A percentile compares a stretch with the other conserved stretches of the same genome.
Evolutionary conservation across 805 yeast genomes (phyloP).

Genomic region (Candida boidinii): DNA sequence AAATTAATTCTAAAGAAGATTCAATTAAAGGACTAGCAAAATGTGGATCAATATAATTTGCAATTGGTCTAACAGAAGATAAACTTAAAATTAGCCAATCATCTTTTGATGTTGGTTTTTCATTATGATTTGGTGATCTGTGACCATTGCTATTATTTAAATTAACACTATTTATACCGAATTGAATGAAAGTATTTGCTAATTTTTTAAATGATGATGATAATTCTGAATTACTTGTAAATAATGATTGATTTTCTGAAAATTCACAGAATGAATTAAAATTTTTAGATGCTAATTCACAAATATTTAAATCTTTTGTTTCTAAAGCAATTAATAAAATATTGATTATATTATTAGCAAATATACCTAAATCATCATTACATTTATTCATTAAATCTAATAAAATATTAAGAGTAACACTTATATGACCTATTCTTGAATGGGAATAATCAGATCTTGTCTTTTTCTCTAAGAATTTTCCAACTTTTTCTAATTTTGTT

Average conservation of each 20-base stretch:
- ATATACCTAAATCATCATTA: constrained; percentile 73
- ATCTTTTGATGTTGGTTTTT: constrained; percentile 1
- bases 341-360: constrained; percentile 59
- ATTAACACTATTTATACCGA: constrained; percentile 10
- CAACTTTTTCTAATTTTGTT: constrained; percentile 82
- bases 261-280: constrained; percentile 21
- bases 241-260: constrained; percentile 18
- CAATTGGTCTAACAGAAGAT: constrained; percentile 29
- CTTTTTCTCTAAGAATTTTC: constrained; percentile 54
- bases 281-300: constrained; percentile 33
- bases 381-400: constrained; percentile 66
- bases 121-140: background rate
- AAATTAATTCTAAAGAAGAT: constrained; percentile 29
- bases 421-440: constrained; percentile 67
- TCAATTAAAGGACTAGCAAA: constrained; percentile 14
- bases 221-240: constrained; percentile 38
- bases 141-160: constrained; percentile 5
- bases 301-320: constrained; percentile 53
- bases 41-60: constrained; percentile 18
- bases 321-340: constrained; percentile 46
- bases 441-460: constrained; percentile 52
- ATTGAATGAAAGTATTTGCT: constrained; percentile 13
- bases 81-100: constrained; percentile 41
- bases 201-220: constrained; percentile 30
- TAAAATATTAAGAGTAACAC: constrained; percentile 70